A percentile compares a stretch with the other conserved stretches of the same genome.
Conservation (phyloP, 2,329 filamentous ascomycete genomes). For the Cordyceps cicadae region DNA sequence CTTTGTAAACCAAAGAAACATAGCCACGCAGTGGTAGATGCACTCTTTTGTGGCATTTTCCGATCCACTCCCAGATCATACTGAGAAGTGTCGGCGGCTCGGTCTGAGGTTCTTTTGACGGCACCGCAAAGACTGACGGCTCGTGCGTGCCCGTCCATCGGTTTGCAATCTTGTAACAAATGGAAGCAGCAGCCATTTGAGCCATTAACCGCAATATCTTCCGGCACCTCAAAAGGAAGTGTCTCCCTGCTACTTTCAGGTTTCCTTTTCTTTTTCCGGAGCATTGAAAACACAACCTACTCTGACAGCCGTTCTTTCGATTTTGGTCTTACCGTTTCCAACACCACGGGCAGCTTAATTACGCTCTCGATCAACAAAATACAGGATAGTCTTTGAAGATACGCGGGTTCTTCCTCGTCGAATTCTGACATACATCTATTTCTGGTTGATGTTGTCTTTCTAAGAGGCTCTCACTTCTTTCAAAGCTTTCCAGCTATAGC, state of each 20-base stretch:
- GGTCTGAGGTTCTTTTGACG: neutral
- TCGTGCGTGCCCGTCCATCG: constrained; percentile 3
- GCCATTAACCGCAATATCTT: neutral
- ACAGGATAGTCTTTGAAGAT: neutral
- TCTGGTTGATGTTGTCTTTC: neutral
- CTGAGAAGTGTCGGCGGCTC: neutral
- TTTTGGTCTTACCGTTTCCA: neutral
- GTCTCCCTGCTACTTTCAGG: neutral
- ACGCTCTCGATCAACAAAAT: no score
- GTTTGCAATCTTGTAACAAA: constrained; percentile 1
- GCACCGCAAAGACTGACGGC: neutral
- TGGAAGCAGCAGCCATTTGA: neutral
- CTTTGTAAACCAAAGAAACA: constrained; percentile 4
- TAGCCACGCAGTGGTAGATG: constrained; percentile 6
- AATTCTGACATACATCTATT: neutral
- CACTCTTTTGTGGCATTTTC: neutral
- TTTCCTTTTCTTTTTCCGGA: neutral
- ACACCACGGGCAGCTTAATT: neutral
- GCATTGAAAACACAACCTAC: neutral
- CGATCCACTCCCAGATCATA: neutral
- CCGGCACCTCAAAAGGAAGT: neutral
- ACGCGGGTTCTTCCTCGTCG: neutral
- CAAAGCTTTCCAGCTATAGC: neutral
- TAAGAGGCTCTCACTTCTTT: neutral
- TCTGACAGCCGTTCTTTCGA: neutral